These are phyloP conservation scores for Termitomyces titanicus DNA, from an alignment of 768 basidiomycete genomes.

Conservation along the genomic window DNA sequence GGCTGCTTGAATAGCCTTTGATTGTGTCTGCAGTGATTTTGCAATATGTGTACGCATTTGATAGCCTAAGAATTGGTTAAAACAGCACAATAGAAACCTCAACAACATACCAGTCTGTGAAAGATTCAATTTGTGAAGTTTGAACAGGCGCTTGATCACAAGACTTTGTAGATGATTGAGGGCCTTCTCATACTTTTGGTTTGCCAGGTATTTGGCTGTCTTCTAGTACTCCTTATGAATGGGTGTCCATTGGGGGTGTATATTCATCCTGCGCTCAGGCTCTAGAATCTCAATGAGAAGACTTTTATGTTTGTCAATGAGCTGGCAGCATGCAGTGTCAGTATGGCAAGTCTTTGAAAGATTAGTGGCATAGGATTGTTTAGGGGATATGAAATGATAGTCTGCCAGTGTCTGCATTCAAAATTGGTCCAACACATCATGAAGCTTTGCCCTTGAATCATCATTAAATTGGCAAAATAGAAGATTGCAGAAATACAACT, in stretches of 20 bases:
- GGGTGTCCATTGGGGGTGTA: slow-evolving; percentile 23
- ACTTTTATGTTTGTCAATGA: slow-evolving; percentile 13
- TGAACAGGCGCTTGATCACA: slow-evolving; percentile 27
- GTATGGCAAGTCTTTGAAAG: slow-evolving; percentile 18
- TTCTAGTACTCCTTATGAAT: slow-evolving; percentile 20
- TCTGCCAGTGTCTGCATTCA: too few relatives aligned
- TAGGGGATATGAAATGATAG: background rate
- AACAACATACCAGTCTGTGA: slow-evolving; percentile 23
- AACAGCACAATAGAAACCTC: background rate
- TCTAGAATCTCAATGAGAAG: slow-evolving; percentile 16
- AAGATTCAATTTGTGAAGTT: slow-evolving; percentile 35
- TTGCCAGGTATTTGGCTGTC: slow-evolving; percentile 8
- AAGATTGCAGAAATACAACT: background rate
- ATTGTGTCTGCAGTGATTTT: background rate
- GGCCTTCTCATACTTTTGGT: slow-evolving; percentile 22
- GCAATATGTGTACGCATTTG: background rate
- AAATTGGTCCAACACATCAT: too few relatives aligned
- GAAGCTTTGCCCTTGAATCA: too few relatives aligned
- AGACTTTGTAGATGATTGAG: slow-evolving; percentile 23
- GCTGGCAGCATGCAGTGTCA: slow-evolving; percentile 20
- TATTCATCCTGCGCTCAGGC: slow-evolving; percentile 23
- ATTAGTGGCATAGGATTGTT: slow-evolving; percentile 5
- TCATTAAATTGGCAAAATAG: background rate
- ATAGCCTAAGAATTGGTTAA: background rate
- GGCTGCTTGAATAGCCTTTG: background rate